Evolutionary conservation across 129 eudicot genomes (phyloP).

Genomic region (Calendula officinalis): DNA sequence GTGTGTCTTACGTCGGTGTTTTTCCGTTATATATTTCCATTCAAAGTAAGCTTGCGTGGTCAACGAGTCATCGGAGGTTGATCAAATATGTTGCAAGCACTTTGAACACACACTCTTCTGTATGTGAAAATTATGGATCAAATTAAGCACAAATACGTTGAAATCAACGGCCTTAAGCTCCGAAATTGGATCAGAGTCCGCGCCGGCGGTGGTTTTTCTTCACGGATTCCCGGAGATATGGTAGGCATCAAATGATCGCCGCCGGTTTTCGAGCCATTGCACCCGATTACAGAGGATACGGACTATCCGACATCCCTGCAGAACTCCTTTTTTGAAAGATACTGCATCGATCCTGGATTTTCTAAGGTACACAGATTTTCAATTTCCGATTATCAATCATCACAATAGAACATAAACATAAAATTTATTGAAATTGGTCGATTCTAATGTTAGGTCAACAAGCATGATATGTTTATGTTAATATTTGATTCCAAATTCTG

Average conservation of each 20-base stretch:
- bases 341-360: no score
- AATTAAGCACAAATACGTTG: not conserved
- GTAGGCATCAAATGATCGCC: not conserved
- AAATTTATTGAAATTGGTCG: not conserved
- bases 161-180: not conserved
- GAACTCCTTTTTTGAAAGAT: not conserved
- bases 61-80: no score
- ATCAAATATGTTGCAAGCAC: no score
- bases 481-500: no score
- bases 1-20: no score
- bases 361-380: no score
- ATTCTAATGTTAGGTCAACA: not conserved
- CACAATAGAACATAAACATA: not conserved
- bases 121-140: not conserved
- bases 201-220: not conserved
- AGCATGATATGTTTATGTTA: not conserved
- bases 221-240: not conserved
- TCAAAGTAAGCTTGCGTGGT: no score
- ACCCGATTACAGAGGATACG: not conserved
- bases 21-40: no score
- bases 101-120: no score
- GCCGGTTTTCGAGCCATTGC: not conserved
- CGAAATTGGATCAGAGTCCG: not conserved
- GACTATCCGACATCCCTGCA: not conserved
- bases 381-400: not conserved